Evolutionary conservation across 1,284 basidiomycete genomes (phyloP).

Genomic region (Sanghuangporus sanghuang): DNA sequence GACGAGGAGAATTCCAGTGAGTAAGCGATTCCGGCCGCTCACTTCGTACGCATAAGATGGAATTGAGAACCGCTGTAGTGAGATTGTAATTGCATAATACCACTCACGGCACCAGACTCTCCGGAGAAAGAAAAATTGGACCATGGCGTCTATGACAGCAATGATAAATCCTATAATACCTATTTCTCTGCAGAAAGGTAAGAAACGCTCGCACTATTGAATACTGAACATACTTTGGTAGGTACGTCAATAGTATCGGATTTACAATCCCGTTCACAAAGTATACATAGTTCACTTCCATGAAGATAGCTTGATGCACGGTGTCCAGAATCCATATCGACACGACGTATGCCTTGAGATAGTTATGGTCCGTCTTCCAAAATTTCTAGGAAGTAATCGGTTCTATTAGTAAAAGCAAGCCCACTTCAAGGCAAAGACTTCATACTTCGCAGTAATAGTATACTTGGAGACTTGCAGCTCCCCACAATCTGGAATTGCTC

Average conservation of each 20-base stretch:
- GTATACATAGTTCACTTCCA: neutral
- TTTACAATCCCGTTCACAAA: constrained; percentile 1
- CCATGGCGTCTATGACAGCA: neutral
- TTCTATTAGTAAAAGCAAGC: neutral
- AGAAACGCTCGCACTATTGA: neutral
- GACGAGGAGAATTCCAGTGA: neutral
- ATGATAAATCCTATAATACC: neutral
- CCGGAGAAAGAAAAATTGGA: neutral
- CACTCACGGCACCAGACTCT: neutral
- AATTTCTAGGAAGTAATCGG: neutral
- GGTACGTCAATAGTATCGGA: neutral
- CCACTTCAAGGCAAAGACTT: neutral
- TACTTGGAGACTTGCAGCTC: constrained; percentile 2
- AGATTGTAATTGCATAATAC: neutral
- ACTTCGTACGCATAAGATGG: neutral
- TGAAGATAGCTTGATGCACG: neutral
- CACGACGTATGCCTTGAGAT: neutral
- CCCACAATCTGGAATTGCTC: constrained; percentile 9
- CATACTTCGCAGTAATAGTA: constrained; percentile 9
- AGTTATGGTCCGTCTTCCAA: neutral
- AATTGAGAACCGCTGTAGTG: neutral
- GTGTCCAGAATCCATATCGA: neutral
- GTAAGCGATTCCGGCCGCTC: neutral
- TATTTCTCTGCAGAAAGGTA: neutral
- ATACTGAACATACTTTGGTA: neutral